A percentile compares a stretch with the other conserved stretches of the same genome.
Evolutionary conservation across 1,284 basidiomycete species (phyloP).

Genomic region (Lentinus polychrous): DNA sequence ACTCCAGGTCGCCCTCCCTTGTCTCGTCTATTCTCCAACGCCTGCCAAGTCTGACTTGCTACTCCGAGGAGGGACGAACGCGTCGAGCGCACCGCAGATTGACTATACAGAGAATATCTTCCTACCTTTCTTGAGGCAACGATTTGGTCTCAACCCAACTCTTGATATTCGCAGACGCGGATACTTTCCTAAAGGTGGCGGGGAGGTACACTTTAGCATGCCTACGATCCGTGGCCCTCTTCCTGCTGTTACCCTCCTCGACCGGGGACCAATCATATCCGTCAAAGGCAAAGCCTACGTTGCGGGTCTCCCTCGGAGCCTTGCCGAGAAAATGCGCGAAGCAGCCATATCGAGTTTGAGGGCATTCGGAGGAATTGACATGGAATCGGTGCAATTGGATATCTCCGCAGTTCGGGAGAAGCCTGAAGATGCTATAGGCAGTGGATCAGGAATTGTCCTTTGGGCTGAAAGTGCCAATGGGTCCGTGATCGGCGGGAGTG

Average conservation of each 20-base stretch:
- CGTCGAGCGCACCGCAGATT: conserved; percentile 57
- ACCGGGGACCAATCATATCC: conserved; percentile 43
- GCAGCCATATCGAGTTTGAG: conserved; percentile 41
- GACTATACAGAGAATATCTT: conserved; percentile 61
- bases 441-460: conserved; percentile 61
- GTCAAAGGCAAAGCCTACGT: conserved; percentile 56
- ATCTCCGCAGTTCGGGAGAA: conserved; percentile 37
- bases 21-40: conserved; percentile 47
- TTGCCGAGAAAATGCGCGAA: conserved; percentile 48
- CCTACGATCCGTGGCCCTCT: conserved; percentile 35
- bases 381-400: conserved; percentile 28
- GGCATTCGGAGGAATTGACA: conserved; percentile 16
- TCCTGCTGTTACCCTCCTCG: conserved; percentile 39
- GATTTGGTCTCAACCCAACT: conserved; percentile 42
- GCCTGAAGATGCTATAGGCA: conserved; percentile 40
- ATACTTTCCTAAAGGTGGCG: conserved; percentile 67
- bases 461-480: conserved; percentile 65
- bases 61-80: conserved; percentile 66
- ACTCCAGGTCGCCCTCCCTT: conserved; percentile 63
- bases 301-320: conserved; percentile 44
- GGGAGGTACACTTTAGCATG: conserved; percentile 43
- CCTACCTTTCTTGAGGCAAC: conserved; percentile 53
- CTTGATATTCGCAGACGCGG: conserved; percentile 48
- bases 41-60: conserved; percentile 34
- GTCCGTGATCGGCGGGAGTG: conserved; percentile 57